These are phyloP conservation scores for Prunus davidiana DNA, from an alignment of 306 rosid genomes.

Conservation along the genomic window DNA sequence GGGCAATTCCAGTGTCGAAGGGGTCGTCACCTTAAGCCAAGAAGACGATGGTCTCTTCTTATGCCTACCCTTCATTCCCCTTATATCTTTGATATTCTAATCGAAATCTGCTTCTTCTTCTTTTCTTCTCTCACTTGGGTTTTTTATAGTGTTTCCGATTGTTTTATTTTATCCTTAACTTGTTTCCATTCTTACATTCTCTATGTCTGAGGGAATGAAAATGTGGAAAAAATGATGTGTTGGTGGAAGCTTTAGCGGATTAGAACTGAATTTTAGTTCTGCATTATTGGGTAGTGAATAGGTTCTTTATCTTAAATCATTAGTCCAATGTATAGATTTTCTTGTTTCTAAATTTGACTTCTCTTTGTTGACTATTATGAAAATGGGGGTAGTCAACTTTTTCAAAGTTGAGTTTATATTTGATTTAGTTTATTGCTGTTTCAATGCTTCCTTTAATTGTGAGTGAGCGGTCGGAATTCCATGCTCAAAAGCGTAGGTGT, in stretches of 20 bases:
- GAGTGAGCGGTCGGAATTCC: not conserved
- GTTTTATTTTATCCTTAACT: not conserved
- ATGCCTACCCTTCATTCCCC: not conserved
- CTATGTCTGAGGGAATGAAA: not conserved
- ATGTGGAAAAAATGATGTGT: not conserved
- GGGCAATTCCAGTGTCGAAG: constrained; percentile 60
- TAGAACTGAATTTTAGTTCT: not conserved
- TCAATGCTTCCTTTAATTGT: not conserved
- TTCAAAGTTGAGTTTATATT: not conserved
- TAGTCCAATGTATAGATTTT: not conserved
- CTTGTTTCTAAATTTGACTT: not conserved
- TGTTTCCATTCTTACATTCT: not conserved
- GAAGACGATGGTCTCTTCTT: constrained; percentile 41
- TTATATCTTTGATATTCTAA: not conserved
- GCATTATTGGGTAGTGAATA: not conserved
- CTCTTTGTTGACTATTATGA: not conserved
- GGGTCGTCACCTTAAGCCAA: constrained; percentile 62
- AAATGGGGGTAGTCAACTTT: not conserved
- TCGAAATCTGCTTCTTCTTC: not conserved
- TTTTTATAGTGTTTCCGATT: not conserved
- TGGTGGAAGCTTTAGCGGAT: not conserved
- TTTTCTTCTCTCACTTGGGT: not conserved
- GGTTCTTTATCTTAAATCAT: not conserved
- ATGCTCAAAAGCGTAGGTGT: not conserved
- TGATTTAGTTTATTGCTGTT: not conserved